A percentile compares a stretch with the other conserved stretches of the same genome.
Conservation (phyloP, 345 rosid genomes). For the sweet orange (Citrus sinensis) region DVS_A1.0 CM039169.1:356001-356500, state of each 20-base stretch:
- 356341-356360: slow-evolving; percentile 79
- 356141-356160: slow-evolving; percentile 98
- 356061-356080: slow-evolving; percentile 94
- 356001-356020: slow-evolving; percentile 92
- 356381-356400: slow-evolving; percentile 82
- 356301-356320: slow-evolving; percentile 78
- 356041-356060: slow-evolving; percentile 98
- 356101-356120: slow-evolving; percentile 99
- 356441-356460: slow-evolving; percentile 61
- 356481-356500: slow-evolving; percentile 93
- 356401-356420: slow-evolving; percentile 99
- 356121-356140: slow-evolving; percentile 91
- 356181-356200: slow-evolving; percentile 78
- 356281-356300: slow-evolving; percentile 74
- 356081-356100: slow-evolving; percentile 94
- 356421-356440: slow-evolving; percentile 95
- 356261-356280: slow-evolving; percentile 85
- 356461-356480: slow-evolving; percentile 65
- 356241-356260: slow-evolving; percentile 94
- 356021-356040: slow-evolving; percentile 95
- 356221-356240: slow-evolving; percentile 85
- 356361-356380: slow-evolving; percentile 92
- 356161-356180: slow-evolving; percentile 84
- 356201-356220: slow-evolving; percentile 94
- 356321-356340: slow-evolving; percentile 84